Base-by-base conservation (phyloP, 2,329 filamentous ascomycete genomes). In the Epichloe uncinata region DNA sequence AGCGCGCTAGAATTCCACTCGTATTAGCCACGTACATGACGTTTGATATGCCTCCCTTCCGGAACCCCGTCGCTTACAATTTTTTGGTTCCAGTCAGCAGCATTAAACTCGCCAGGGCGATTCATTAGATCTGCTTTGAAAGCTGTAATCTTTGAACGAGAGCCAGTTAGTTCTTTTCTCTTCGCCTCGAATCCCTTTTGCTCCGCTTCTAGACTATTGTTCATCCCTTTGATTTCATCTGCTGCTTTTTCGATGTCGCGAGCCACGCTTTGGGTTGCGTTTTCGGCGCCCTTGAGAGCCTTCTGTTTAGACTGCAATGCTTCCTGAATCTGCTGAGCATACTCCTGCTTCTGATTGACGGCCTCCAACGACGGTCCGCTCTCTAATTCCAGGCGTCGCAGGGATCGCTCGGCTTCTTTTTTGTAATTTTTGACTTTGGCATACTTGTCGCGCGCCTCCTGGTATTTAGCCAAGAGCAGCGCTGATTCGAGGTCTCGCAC, bases 331-430 rank as follows among this genome's bases (percentile, higher is more conserved):
- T 74, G 67, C 3, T 69, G 60, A 6, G 69, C 68, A 59, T 97
- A 96, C 1, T 68, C 66, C 55, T 86, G 68, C 63, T 95, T 95
- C 4, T 70, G 68, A 50, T 82, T 80, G 42, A 89, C 78, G 2
- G 82, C 82, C 56, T 77, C 67, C 44, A 94, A 64, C 0, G 82
- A 79, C 5, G 93, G 93, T 7, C 79, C 81, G 16, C 67, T 70
- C 26, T 72, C 70, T 2, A 71, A 62, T 59, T 87, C 71, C 3
- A 95, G 70, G 6, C 73, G 68, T 40, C 71, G 69, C 5, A 88
- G 66, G 40, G 84, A 79, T 22, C 63, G 64, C 50, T 75, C 68
- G 0, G 84, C 79, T 0, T 66, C 66, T 48, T 74, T 74, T 74
- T 72, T 78, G 13, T 69, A 70, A 2, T 68, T 60, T 58, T 79